A percentile compares a stretch with the other conserved stretches of the same genome.
These are phyloP conservation scores for Tulasnella sp. DNA, from an alignment of 768 basidiomycete genomes.

Conservation along the genomic window DNA sequence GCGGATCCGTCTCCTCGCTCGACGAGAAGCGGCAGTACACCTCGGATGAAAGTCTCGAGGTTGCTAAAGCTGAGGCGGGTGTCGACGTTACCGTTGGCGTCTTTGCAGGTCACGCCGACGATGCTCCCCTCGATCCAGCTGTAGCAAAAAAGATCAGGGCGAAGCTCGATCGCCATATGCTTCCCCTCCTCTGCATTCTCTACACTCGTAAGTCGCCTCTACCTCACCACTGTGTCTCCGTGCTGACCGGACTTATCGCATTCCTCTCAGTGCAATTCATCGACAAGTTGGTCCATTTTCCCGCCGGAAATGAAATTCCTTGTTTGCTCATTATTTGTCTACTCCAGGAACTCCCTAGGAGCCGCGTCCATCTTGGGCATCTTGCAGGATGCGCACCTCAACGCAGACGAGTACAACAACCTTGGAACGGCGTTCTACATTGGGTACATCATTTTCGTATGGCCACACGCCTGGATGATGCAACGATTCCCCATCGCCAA, in stretches of 20 bases:
- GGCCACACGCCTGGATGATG: constrained; percentile 19
- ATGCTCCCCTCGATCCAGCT: constrained; percentile 1
- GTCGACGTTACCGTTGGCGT: constrained; percentile 8
- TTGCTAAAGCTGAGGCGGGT: constrained; percentile 1
- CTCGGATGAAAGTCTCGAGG: not conserved
- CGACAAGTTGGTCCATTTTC: constrained; percentile 18
- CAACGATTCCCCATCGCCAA: constrained; percentile 22
- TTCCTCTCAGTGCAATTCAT: constrained; percentile 19
- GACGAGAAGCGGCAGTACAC: not conserved
- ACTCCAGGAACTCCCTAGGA: constrained; percentile 17
- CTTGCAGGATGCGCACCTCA: constrained; percentile 18
- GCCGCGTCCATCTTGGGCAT: constrained; percentile 20
- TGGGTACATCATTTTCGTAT: constrained; percentile 19
- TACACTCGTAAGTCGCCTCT: constrained; percentile 4
- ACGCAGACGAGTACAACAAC: constrained; percentile 20
- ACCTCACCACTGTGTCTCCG: not conserved
- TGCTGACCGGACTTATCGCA: not conserved
- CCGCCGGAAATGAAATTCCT: not conserved
- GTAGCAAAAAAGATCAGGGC: not conserved
- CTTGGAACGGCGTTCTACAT: constrained; percentile 13
- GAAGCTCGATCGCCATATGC: constrained; percentile 9
- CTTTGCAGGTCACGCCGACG: constrained; percentile 7
- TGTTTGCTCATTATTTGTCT: not conserved
- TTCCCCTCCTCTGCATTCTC: constrained; percentile 8
- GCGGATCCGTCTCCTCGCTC: constrained; percentile 10